Evolutionary conservation across 495 filamentous ascomycete species (phyloP).

Genomic region (Neurospora terricola): DNA sequence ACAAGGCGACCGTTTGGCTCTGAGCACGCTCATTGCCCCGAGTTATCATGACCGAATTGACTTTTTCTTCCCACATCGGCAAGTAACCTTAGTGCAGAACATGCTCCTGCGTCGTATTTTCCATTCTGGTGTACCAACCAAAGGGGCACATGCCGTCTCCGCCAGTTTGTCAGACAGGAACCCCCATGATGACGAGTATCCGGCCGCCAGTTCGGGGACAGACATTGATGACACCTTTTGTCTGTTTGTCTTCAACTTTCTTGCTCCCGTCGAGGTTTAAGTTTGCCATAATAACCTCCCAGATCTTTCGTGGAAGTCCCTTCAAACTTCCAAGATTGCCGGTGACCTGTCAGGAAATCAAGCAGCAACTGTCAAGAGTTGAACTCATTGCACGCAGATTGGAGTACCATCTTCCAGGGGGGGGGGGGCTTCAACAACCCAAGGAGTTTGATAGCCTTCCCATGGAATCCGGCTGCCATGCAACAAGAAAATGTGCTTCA

Average conservation of each 20-base stretch:
- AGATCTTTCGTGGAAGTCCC: neutral
- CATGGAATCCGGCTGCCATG: neutral
- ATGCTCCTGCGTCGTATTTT: neutral
- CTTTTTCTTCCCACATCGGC: neutral
- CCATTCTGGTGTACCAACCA: neutral
- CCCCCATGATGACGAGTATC: neutral
- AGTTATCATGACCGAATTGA: neutral
- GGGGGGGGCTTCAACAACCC: neutral
- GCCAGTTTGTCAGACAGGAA: neutral
- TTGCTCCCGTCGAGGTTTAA: neutral
- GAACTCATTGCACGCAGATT: neutral
- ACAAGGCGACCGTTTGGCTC: slow-evolving; percentile 5
- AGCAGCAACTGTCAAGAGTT: neutral
- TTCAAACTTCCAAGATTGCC: neutral
- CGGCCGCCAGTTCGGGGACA: neutral
- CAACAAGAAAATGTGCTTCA: neutral
- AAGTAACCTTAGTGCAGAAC: neutral
- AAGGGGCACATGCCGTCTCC: neutral
- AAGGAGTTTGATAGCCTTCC: neutral
- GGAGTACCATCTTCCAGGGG: neutral
- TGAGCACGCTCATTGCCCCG: neutral
- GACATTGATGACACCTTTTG: neutral
- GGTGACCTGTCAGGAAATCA: neutral
- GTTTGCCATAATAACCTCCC: neutral
- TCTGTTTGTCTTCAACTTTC: neutral